Conservation (phyloP, 768 basidiomycete species). For the Fomitopsis serialis region DNA sequence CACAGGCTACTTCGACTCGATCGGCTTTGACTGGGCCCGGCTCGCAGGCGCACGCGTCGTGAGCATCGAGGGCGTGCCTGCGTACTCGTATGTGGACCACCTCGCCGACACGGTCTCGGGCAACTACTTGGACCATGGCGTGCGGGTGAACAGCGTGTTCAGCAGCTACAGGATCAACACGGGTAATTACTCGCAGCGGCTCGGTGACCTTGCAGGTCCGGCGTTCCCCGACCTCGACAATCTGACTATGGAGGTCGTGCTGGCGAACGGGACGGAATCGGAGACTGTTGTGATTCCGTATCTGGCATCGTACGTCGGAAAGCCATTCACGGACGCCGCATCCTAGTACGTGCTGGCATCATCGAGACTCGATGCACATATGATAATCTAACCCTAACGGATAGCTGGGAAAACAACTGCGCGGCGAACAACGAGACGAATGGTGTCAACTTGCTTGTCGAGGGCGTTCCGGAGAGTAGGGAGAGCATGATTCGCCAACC, state of each 20-base stretch:
- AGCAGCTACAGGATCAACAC: slow-evolving; percentile 44
- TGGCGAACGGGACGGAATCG: slow-evolving; percentile 37
- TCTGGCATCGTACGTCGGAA: slow-evolving; percentile 41
- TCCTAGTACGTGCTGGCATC: slow-evolving; percentile 39
- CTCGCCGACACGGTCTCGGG: slow-evolving; percentile 57
- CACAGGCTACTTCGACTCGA: slow-evolving; percentile 39
- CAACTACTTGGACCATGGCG: slow-evolving; percentile 58
- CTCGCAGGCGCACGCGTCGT: slow-evolving; percentile 57
- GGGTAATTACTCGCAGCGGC: slow-evolving; percentile 46
- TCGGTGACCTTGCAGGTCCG: slow-evolving; percentile 53
- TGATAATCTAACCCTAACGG: slow-evolving; percentile 4
- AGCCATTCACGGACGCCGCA: slow-evolving; percentile 41
- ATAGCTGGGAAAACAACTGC: slow-evolving; percentile 57
- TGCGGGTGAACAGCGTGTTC: slow-evolving; percentile 59
- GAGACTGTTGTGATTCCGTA: slow-evolving; percentile 52
- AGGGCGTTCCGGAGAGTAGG: slow-evolving; percentile 11
- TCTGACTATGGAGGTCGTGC: slow-evolving; percentile 42
- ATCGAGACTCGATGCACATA: background rate
- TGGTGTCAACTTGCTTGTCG: slow-evolving; percentile 36
- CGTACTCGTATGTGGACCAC: slow-evolving; percentile 50
- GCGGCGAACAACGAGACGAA: slow-evolving; percentile 45
- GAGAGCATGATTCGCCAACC: slow-evolving; percentile 22
- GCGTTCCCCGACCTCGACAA: slow-evolving; percentile 40
- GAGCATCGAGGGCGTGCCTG: slow-evolving; percentile 45
- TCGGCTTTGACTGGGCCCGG: slow-evolving; percentile 52